These are phyloP conservation scores for Boletus subcaerulescens DNA, from an alignment of 768 basidiomycete genomes.

Conservation along the genomic window DNA sequence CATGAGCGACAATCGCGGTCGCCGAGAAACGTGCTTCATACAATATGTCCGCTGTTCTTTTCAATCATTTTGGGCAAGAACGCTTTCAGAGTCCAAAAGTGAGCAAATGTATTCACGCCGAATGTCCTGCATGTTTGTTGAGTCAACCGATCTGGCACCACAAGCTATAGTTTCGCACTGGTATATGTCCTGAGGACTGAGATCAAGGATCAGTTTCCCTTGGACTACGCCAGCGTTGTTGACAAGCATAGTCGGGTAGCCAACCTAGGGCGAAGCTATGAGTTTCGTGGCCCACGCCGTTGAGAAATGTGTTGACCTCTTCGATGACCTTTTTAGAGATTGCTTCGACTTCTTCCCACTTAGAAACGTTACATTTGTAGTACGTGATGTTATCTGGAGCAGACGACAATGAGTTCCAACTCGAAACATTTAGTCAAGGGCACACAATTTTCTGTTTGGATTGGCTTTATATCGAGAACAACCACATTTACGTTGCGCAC, in stretches of 20 bases:
- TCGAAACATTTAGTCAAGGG: not conserved
- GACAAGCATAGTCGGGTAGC: constrained; percentile 83
- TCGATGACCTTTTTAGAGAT: constrained; percentile 70
- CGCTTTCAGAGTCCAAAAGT: constrained; percentile 90
- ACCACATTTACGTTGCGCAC: constrained; percentile 79
- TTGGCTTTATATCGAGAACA: constrained; percentile 81
- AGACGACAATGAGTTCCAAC: not conserved
- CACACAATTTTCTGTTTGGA: constrained; percentile 74
- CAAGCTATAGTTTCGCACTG: constrained; percentile 71
- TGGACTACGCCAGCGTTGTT: constrained; percentile 96
- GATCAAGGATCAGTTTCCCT: constrained; percentile 81
- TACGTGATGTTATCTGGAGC: constrained; percentile 70
- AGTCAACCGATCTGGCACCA: not conserved
- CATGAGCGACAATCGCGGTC: constrained; percentile 9
- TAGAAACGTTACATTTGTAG: constrained; percentile 91
- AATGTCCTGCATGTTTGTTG: constrained; percentile 61
- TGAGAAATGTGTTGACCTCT: constrained; percentile 51
- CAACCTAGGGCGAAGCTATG: constrained; percentile 51
- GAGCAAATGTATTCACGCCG: constrained; percentile 80
- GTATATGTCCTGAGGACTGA: constrained; percentile 70
- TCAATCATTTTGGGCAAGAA: constrained; percentile 89
- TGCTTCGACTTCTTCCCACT: constrained; percentile 79
- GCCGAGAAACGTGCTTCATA: constrained; percentile 34
- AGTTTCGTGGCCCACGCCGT: not conserved
- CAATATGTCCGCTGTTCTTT: constrained; percentile 79